Evolutionary conservation across 305 asterid species (phyloP).

Genomic region (Stenogyne calaminthoides): DNA sequence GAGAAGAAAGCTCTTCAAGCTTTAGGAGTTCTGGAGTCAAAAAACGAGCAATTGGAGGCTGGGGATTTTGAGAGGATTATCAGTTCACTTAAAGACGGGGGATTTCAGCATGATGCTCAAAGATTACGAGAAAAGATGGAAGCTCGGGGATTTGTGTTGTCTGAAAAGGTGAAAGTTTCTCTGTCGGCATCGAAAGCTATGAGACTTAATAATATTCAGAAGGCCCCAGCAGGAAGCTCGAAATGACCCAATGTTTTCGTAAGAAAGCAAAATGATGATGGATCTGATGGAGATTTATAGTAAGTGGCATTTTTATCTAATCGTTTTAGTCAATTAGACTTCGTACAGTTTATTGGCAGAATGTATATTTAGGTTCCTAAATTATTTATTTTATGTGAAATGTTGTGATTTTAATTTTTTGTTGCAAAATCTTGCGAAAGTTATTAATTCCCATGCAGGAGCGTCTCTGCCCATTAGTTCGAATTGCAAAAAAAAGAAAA

Average conservation of each 20-base stretch:
- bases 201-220: slow-evolving; percentile 26
- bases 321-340: background rate
- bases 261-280: slow-evolving; percentile 13
- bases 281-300: background rate
- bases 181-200: slow-evolving; percentile 27
- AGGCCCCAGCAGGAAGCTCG: slow-evolving; percentile 20
- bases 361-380: too few species aligned
- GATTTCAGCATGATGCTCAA: slow-evolving; percentile 62
- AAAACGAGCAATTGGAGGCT: slow-evolving; percentile 55
- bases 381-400: too few species aligned
- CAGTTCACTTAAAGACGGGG: slow-evolving; percentile 51
- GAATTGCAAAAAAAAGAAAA: too few species aligned
- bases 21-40: slow-evolving; percentile 77
- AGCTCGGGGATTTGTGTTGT: slow-evolving; percentile 47
- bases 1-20: slow-evolving; percentile 87
- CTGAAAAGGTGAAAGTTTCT: slow-evolving; percentile 25
- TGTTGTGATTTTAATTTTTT: too few species aligned
- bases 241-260: slow-evolving; percentile 9
- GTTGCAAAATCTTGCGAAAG: too few species aligned
- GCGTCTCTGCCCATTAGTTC: too few species aligned
- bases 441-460: too few species aligned
- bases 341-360: background rate
- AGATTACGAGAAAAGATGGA: slow-evolving; percentile 59
- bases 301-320: slow-evolving; percentile 8
- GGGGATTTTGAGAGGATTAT: slow-evolving; percentile 66